These are phyloP conservation scores for Heterobasidion irregulare DNA, from an alignment of 1,284 basidiomycete species.

Conservation along the genomic window DNA sequence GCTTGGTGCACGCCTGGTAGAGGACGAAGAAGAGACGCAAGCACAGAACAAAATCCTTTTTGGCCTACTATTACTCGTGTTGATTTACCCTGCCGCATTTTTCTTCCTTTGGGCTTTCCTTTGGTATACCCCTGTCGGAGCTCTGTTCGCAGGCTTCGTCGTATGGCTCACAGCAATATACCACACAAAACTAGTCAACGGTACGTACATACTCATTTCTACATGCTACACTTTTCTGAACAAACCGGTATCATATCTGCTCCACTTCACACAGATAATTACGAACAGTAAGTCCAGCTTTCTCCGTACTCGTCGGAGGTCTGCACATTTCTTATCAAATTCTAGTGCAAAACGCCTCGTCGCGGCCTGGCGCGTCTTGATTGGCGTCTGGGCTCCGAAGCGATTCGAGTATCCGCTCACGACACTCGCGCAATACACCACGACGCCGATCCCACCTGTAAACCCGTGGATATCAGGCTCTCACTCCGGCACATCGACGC, in stretches of 20 bases:
- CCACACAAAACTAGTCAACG: slow-evolving; percentile 72
- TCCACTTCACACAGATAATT: slow-evolving; percentile 48
- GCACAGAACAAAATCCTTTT: slow-evolving; percentile 90
- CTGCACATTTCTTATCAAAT: not conserved
- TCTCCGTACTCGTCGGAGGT: not conserved
- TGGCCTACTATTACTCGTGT: slow-evolving; percentile 64
- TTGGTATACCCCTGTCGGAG: slow-evolving; percentile 53
- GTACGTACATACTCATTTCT: slow-evolving; percentile 30
- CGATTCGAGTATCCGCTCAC: slow-evolving; percentile 66
- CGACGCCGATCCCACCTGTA: slow-evolving; percentile 52
- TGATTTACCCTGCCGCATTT: slow-evolving; percentile 80
- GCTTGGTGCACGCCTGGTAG: slow-evolving; percentile 64
- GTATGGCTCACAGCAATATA: slow-evolving; percentile 76
- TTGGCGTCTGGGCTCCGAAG: slow-evolving; percentile 85
- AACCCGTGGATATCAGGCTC: slow-evolving; percentile 60
- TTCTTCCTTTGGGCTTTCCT: slow-evolving; percentile 77
- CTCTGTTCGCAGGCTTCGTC: slow-evolving; percentile 22
- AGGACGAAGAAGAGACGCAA: slow-evolving; percentile 87
- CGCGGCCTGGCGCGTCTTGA: slow-evolving; percentile 84
- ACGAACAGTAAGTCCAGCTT: slow-evolving; percentile 57
- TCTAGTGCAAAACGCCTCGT: slow-evolving; percentile 70
- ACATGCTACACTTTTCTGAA: not conserved
- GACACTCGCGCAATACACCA: slow-evolving; percentile 70
- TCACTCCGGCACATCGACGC: slow-evolving; percentile 7
- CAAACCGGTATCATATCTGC: slow-evolving; percentile 8